Evolutionary conservation across 257 asterid species (phyloP), one percentile per base, ranked within the genome.

Genomic region (Lycium ferocissimum): DNA sequence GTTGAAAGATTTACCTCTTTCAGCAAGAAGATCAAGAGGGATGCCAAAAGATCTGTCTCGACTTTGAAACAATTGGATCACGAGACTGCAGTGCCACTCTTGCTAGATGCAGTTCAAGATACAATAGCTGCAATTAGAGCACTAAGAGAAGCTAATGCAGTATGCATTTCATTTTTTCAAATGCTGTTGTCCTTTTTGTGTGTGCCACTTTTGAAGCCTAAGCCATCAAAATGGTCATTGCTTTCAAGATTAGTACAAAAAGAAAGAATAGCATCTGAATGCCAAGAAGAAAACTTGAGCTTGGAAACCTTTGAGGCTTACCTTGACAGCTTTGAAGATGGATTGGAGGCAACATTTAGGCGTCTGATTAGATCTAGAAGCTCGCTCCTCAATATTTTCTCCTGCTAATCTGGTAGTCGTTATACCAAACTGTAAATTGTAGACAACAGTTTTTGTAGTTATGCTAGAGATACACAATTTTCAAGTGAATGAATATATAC

Each of bases 181-280:
- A 43, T 67, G 3, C 56, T 20, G 80, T 35, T 85, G 67, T 4
- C 56, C 8, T 89, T 80, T 62, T 49, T 85, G 58, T 85, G 84
- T 37, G 76, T 57, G 33, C 83, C 86, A 61, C 40, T 87, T 67
- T 82, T 59, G 37, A 86, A 85, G 57, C 56, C 83, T 54, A 85
- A 87, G 88, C 22, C 61, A 26, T 78, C 54, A 26, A 89, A 71
- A 83, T 89, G 91, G 88, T 73, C 84, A 35, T 14, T 85, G 79
- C 79, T 89, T 85, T 87, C 86, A 58, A 89, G 81, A 69, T 79
- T 89, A n/a, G 70, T 85, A 38, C 85, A 84, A 5, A 85, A 69
- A 20, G 89, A 83, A 43, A 71, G 59, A 73, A 86, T 85, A 5
- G 81, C 79, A 65, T 73, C 78, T 11, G 87, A 87, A 83, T 76